Conservation (phyloP, 441 rosid species). For the Rhodomyrtus psidioides region DNA sequence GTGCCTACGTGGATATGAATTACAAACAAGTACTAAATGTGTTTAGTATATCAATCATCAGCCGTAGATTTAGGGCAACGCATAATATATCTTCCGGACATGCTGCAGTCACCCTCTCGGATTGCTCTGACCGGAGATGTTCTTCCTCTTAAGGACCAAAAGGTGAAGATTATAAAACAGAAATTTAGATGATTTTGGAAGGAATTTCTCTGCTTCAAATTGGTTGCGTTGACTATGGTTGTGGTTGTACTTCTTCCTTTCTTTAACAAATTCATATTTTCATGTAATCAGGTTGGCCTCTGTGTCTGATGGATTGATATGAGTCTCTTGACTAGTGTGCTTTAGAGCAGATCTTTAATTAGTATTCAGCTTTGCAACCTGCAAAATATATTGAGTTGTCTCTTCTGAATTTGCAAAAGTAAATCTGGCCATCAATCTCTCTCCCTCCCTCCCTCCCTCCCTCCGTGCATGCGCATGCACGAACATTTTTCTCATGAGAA, state of each 20-base stretch:
- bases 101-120: conserved; percentile 63
- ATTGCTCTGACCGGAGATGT: conserved; percentile 80
- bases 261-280: background rate
- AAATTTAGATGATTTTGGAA: background rate
- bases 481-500: background rate
- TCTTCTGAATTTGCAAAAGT: background rate
- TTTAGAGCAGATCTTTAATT: background rate
- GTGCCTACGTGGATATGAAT: conserved; percentile 9
- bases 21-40: background rate
- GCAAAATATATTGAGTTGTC: background rate
- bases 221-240: background rate
- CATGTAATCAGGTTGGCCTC: background rate
- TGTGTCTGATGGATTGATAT: background rate
- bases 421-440: background rate
- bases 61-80: background rate
- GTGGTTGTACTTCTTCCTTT: background rate
- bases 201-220: background rate
- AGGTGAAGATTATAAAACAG: conserved; percentile 27
- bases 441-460: background rate
- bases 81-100: background rate
- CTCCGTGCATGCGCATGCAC: background rate
- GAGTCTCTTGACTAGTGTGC: background rate
- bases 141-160: conserved; percentile 52
- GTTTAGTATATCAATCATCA: background rate
- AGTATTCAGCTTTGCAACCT: background rate